Conservation (phyloP, 1,139 yeast species). For the Pichiaceae sp. region DNA sequence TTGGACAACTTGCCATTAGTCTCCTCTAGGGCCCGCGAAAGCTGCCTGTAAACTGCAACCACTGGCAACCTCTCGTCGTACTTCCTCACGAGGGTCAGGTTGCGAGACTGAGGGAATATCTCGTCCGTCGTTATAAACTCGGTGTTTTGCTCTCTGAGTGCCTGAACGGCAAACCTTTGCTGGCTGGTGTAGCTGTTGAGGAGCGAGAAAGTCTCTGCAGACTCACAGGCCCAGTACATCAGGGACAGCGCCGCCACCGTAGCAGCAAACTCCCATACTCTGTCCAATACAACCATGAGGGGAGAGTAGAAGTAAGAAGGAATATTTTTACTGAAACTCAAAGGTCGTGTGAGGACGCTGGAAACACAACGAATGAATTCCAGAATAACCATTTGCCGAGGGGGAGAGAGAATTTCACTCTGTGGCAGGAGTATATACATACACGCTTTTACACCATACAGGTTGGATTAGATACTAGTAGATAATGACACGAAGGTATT, state of each 20-base stretch:
- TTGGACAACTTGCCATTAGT: not conserved
- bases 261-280: not conserved
- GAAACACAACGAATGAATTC: too few species aligned
- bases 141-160: not conserved
- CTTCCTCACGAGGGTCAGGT: not conserved
- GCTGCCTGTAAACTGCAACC: not conserved
- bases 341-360: too few species aligned
- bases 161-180: conserved; percentile 2
- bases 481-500: too few species aligned
- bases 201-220: conserved; percentile 1
- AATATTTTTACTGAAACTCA: too few species aligned
- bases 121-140: not conserved
- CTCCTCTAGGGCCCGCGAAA: not conserved
- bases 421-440: too few species aligned
- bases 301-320: too few species aligned
- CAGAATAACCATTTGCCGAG: too few species aligned
- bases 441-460: too few species aligned
- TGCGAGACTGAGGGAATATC: conserved; percentile 2
- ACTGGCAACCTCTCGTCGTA: conserved; percentile 3
- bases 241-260: not conserved
- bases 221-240: not conserved
- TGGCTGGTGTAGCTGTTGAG: conserved; percentile 3
- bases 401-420: too few species aligned
- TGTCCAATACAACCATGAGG: not conserved
- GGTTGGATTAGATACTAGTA: too few species aligned